Base-by-base conservation (phyloP, 345 rosid species). In the Eucalyptus melliodora region DNA sequence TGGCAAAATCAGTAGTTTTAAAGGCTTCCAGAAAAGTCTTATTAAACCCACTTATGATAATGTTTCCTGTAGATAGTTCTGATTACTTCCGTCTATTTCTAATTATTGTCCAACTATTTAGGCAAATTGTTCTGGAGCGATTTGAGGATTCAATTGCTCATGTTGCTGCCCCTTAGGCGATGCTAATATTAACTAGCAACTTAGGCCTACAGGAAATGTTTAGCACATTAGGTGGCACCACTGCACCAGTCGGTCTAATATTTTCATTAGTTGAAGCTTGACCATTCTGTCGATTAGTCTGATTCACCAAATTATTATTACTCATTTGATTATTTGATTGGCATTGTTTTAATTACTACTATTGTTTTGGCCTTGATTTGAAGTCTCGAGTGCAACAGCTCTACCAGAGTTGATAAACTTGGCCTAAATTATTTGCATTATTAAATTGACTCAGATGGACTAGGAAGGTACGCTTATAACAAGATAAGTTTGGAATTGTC, bases 281-380 rank as follows among this genome's bases (percentile, higher is more conserved):
- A 65, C 2, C 21, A n/a, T 65, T 65, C 1, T 15, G 0, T 65
- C 21, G 0, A 65, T 17, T 9, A 15, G 10, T 65, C 1, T 7
- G 3, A 7, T n/a, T 72, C 45, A 72, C 82, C 82, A 72, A 72
- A 72, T 34, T 10, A 34, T 34, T 34, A 3, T 72, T 72, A 5
- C 14, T 37, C 44, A 17, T 37, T 72, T 37, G 27, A 72, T 21
- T 37, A 72, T 37, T 37, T 72, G 45, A 69, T 17, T 11, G 11
- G 24, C 40, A 34, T 31, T 16, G 6, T 31, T 69, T 69, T 16
- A 9, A 37, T 72, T 6, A 19, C 45, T 37, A 19, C 83, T 42
- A 40, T 72, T 72, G 45, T 37, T 72, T 19, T 11, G 45, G 45
- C 45, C 24, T 37, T 37, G 27, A 72, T 72, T 37, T 72, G 45